Percentiles rank a stretch among this genome's conserved stretches.
These are phyloP conservation scores for Kodamaea sagamina DNA, from an alignment of 805 yeast species.

Conservation along the genomic window DNA sequence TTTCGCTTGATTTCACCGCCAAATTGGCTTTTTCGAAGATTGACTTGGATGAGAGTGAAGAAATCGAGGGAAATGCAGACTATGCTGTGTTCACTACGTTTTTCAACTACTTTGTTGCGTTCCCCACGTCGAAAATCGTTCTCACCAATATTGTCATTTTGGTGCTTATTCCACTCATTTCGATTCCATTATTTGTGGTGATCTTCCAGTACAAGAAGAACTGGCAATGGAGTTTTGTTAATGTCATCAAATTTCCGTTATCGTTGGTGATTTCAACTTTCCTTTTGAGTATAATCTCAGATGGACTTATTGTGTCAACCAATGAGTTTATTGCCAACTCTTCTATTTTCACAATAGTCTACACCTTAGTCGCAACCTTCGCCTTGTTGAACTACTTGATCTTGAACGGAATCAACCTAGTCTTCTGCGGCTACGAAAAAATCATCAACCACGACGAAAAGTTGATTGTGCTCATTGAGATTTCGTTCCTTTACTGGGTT, in stretches of 20 bases:
- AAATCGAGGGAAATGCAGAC: slow-evolving; percentile 4
- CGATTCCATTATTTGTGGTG: slow-evolving; percentile 48
- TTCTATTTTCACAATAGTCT: slow-evolving; percentile 39
- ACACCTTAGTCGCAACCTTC: slow-evolving; percentile 46
- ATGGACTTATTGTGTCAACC: slow-evolving; percentile 19
- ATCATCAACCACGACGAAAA: slow-evolving; percentile 53
- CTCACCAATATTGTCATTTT: slow-evolving; percentile 55
- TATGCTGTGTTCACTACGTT: slow-evolving; percentile 67
- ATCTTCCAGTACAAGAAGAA: slow-evolving; percentile 48
- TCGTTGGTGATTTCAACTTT: slow-evolving; percentile 50
- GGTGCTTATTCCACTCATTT: slow-evolving; percentile 54
- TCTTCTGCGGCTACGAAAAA: slow-evolving; percentile 34
- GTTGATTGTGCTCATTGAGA: slow-evolving; percentile 55
- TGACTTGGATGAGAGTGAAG: slow-evolving; percentile 29
- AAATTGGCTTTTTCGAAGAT: slow-evolving; percentile 39
- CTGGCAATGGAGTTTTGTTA: slow-evolving; percentile 44
- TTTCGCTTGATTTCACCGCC: slow-evolving; percentile 59
- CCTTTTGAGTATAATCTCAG: slow-evolving; percentile 26
- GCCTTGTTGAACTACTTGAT: slow-evolving; percentile 57
- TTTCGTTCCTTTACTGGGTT: slow-evolving; percentile 59
- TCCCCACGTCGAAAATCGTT: slow-evolving; percentile 53
- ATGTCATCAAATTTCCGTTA: slow-evolving; percentile 59
- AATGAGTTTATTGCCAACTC: slow-evolving; percentile 42
- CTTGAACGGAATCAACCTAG: slow-evolving; percentile 46
- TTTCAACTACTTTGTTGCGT: slow-evolving; percentile 56